These are phyloP conservation scores for Ceraceosorus guamensis DNA, from an alignment of 1,284 basidiomycete species.

Conservation along the genomic window DNA sequence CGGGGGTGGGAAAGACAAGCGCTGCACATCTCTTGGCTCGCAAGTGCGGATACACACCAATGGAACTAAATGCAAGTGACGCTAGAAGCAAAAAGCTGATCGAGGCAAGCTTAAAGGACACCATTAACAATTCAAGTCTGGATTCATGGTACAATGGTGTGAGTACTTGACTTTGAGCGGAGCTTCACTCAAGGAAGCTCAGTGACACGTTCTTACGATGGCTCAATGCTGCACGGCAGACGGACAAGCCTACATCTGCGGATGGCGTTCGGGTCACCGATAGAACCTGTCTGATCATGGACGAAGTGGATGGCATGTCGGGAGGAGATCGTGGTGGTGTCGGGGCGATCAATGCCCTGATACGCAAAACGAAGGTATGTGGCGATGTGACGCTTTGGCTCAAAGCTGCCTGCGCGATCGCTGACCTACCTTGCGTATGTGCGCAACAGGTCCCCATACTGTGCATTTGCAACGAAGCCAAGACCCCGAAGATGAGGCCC, in stretches of 20 bases:
- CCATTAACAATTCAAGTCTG: slow-evolving; percentile 61
- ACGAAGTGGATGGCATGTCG: slow-evolving; percentile 99
- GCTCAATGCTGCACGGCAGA: neutral
- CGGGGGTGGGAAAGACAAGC: slow-evolving; percentile 96
- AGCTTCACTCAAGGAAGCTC: slow-evolving; percentile 5
- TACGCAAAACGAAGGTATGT: slow-evolving; percentile 79
- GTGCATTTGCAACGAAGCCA: slow-evolving; percentile 88
- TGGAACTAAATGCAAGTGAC: slow-evolving; percentile 95
- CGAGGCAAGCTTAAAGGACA: slow-evolving; percentile 58
- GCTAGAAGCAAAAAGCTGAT: slow-evolving; percentile 91
- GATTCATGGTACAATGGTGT: slow-evolving; percentile 68
- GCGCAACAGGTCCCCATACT: slow-evolving; percentile 80
- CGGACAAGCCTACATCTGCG: slow-evolving; percentile 7
- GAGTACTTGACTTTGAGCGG: neutral
- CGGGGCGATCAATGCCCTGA: slow-evolving; percentile 80
- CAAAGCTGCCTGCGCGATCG: too few species aligned
- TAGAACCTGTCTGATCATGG: slow-evolving; percentile 88
- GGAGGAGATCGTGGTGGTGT: slow-evolving; percentile 93
- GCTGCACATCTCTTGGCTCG: slow-evolving; percentile 87
- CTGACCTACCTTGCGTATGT: too few species aligned
- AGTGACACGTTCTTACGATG: neutral
- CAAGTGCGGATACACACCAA: slow-evolving; percentile 77
- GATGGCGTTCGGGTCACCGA: slow-evolving; percentile 59
- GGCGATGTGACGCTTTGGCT: too few species aligned
- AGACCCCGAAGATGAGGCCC: slow-evolving; percentile 83